A percentile compares a stretch with the other conserved stretches of the same genome.
Evolutionary conservation across 805 yeast genomes (phyloP).

Genomic region (Nakazawaea pomicola): DNA sequence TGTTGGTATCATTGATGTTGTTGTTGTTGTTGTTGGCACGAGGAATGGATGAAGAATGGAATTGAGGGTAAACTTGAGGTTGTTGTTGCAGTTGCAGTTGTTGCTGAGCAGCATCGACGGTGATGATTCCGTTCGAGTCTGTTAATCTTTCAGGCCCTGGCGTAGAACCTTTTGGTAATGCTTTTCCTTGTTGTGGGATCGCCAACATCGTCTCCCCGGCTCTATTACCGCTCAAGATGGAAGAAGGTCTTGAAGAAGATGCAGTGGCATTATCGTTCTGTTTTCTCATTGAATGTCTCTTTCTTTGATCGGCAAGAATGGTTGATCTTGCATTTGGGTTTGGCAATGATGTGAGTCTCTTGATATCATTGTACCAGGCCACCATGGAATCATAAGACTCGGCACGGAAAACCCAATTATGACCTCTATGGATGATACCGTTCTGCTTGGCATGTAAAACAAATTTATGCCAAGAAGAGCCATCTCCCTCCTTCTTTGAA

Average conservation of each 20-base stretch:
- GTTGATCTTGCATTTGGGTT: slow-evolving; percentile 56
- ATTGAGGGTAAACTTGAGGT: slow-evolving; percentile 8
- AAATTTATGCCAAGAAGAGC: slow-evolving; percentile 63
- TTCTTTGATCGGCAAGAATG: slow-evolving; percentile 31
- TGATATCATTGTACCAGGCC: slow-evolving; percentile 79
- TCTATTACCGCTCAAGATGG: slow-evolving; percentile 18
- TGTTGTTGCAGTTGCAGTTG: slow-evolving; percentile 16
- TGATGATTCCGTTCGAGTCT: slow-evolving; percentile 18
- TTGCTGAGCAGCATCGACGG: slow-evolving; percentile 12
- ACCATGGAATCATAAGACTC: slow-evolving; percentile 76
- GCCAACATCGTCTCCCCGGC: slow-evolving; percentile 22
- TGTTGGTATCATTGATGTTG: too few species aligned
- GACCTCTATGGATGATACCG: slow-evolving; percentile 74
- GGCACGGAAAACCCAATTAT: slow-evolving; percentile 94
- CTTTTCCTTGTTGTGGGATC: slow-evolving; percentile 18
- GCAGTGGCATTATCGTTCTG: slow-evolving; percentile 22
- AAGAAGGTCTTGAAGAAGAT: slow-evolving; percentile 20
- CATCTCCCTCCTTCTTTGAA: slow-evolving; percentile 61
- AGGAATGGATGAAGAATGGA: too few species aligned
- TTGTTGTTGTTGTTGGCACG: too few species aligned
- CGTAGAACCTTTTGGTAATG: slow-evolving; percentile 17
- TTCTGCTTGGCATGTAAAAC: slow-evolving; percentile 71
- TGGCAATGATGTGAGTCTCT: slow-evolving; percentile 56
- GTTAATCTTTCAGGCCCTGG: slow-evolving; percentile 17
- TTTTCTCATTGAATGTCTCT: slow-evolving; percentile 15